These are phyloP conservation scores for Bathelium albidoporum DNA, from an alignment of 495 filamentous ascomycete genomes.

Conservation along the genomic window DNA sequence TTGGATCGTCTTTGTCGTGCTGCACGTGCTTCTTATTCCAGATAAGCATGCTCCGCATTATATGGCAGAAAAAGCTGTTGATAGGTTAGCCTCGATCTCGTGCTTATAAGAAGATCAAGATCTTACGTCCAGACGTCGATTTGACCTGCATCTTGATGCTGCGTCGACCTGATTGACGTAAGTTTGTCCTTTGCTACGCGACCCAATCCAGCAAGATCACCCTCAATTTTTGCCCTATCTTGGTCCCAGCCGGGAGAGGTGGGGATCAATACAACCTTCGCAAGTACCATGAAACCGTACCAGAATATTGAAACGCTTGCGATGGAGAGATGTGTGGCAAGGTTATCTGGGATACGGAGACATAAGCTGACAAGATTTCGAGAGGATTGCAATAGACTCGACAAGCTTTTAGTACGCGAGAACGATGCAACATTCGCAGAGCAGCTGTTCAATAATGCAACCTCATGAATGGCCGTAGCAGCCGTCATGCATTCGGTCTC, in stretches of 20 bases:
- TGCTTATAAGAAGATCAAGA: not conserved
- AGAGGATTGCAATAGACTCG: not conserved
- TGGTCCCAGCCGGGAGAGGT: not conserved
- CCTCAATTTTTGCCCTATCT: not conserved
- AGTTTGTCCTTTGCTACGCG: not conserved
- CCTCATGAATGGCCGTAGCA: not conserved
- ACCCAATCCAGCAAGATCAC: not conserved
- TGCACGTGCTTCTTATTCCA: not conserved
- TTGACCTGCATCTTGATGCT: not conserved
- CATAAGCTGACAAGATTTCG: not conserved
- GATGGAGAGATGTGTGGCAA: not conserved
- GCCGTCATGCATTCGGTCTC: not conserved
- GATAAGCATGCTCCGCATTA: slow-evolving; percentile 1
- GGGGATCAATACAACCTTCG: not conserved
- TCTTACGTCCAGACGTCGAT: not conserved
- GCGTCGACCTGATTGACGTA: not conserved
- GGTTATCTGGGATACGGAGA: not conserved
- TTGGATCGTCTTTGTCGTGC: not conserved
- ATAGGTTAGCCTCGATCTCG: not conserved
- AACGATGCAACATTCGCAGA: not conserved
- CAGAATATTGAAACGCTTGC: not conserved
- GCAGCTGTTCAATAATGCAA: not conserved
- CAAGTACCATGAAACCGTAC: not conserved
- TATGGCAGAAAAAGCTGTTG: not conserved
- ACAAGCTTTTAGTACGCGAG: not conserved